A percentile compares a stretch with the other conserved stretches of the same genome.
Conservation (phyloP, 441 rosid species). For the Erodium moschatum region DNA sequence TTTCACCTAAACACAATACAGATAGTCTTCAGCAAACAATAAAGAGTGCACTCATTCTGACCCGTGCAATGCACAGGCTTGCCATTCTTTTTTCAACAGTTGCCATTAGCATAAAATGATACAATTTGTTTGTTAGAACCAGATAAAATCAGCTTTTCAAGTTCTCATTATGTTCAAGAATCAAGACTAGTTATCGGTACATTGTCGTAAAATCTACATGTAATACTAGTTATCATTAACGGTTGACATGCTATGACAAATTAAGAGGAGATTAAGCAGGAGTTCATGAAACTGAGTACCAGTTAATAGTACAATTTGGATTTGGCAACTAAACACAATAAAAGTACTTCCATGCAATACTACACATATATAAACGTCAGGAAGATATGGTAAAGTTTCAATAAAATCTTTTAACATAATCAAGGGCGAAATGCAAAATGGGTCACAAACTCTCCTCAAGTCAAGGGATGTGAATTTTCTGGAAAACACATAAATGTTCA, state of each 20-base stretch:
- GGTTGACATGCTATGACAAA: background rate
- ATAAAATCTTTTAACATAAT: background rate
- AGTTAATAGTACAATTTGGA: background rate
- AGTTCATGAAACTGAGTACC: conserved; percentile 6
- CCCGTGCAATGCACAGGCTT: background rate
- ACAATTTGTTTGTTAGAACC: background rate
- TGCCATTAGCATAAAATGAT: background rate
- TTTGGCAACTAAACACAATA: background rate
- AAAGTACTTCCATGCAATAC: background rate
- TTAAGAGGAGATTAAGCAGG: background rate
- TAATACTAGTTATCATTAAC: background rate
- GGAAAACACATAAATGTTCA: background rate
- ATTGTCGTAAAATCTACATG: background rate
- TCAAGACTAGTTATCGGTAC: background rate
- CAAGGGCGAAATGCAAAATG: background rate
- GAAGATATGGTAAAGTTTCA: background rate
- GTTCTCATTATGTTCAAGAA: background rate
- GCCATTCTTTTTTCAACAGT: background rate
- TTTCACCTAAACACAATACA: conserved; percentile 41
- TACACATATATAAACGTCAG: background rate
- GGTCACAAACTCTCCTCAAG: background rate
- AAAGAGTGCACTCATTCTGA: background rate
- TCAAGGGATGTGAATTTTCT: background rate
- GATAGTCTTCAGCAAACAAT: conserved; percentile 13
- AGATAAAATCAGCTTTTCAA: background rate